Conservation (phyloP, 2,329 filamentous ascomycete genomes). For the Monilinia aucupariae region DNA sequence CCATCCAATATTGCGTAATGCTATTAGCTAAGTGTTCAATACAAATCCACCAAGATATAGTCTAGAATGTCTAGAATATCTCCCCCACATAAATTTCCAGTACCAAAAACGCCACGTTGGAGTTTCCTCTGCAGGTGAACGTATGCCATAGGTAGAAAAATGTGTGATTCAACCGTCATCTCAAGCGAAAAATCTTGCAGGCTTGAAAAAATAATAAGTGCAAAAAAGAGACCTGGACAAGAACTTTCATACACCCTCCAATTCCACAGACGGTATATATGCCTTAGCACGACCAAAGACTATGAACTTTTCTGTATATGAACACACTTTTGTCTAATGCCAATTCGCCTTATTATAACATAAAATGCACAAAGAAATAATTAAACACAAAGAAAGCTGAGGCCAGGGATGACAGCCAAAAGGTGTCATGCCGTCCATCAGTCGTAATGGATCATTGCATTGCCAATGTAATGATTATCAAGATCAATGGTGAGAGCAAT, state of each 20-base stretch:
- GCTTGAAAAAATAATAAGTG: background rate
- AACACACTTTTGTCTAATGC: conserved; percentile 12
- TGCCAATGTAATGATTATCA: background rate
- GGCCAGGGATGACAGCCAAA: conserved; percentile 18
- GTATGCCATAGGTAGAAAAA: background rate
- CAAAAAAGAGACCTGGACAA: background rate
- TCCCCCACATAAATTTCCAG: background rate
- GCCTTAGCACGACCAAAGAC: background rate
- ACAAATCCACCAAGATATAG: background rate
- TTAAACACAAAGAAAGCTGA: conserved; percentile 5
- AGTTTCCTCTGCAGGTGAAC: background rate
- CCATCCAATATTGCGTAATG: background rate
- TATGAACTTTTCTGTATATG: conserved; percentile 3
- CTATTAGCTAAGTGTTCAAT: background rate
- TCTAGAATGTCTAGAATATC: background rate
- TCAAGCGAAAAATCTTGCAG: background rate
- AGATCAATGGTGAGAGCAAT: background rate
- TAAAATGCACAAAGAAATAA: conserved; percentile 4
- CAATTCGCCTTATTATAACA: background rate
- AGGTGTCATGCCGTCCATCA: conserved; percentile 19
- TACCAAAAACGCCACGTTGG: background rate
- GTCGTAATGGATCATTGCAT: conserved; percentile 15
- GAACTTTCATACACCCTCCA: background rate
- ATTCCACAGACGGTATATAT: conserved; percentile 3
- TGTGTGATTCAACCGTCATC: background rate